Base-by-base conservation (phyloP, 2,329 filamentous ascomycete genomes). In the Coleophoma cylindrospora region DNA sequence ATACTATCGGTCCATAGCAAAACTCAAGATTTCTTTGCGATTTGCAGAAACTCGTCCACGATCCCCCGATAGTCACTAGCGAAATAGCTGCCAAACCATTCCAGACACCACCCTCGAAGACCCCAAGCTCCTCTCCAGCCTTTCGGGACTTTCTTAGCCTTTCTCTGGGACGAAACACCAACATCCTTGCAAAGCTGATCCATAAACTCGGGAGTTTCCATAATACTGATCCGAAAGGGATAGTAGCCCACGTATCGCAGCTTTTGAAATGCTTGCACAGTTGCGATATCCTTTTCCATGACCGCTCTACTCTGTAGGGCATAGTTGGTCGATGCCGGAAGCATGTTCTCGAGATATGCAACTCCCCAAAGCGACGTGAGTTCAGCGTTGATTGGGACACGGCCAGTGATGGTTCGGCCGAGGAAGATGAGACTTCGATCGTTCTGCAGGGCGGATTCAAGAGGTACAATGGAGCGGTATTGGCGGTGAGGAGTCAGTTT, bases 261-360 rank as follows among this genome's bases (percentile, higher is more conserved):
- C 14, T 34, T 49, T 10, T 44, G 27, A 33, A 45, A 55, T 1
- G 49, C 49, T 19, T 53, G 47, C 3, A 50, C 15, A 14, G 34
- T 36, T 11, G 53, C 50, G 8, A 55, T 47, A 10, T 55, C 53
- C 19, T 38, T 47, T 21, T 55, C 41, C 53, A 55, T 55, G 14
- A 6, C 32, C 12, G 53, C 47, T 44, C 44, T 17, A 13, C 49
- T 33, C 4, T 17, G n/a, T 5, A 52, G 40, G 4, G 34, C 15
- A 6, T 40, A 12, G 32, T 48, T 45, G 1, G 44, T 50, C 3
- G 27, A 9, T 10, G 33, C 13, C 1, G 51, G 50, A 15, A 53
- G 32, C 12, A 55, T 38, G 22, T 43, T 19, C 37, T 53, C 48
- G 10, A 55, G 48, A 22, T 55, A 55, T 21, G 53, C 53, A 12